These are phyloP conservation scores for Orbilia quercus DNA, from an alignment of 2,329 filamentous ascomycete genomes.

Conservation along the genomic window DNA sequence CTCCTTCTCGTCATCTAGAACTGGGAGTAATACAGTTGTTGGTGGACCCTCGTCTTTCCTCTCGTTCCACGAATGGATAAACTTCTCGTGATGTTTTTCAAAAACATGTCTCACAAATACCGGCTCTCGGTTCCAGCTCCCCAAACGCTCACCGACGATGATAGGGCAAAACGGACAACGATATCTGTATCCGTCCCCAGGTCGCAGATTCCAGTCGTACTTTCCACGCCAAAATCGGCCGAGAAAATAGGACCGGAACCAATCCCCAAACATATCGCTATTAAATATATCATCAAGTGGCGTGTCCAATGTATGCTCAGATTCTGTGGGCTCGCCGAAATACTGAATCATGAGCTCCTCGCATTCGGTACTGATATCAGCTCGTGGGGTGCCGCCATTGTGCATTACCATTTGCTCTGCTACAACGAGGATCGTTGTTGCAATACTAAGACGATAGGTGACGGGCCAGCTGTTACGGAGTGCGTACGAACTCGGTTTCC, in stretches of 20 bases:
- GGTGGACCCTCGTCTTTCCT: neutral
- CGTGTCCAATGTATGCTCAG: neutral
- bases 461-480: neutral
- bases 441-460: neutral
- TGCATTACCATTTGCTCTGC: neutral
- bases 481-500: neutral
- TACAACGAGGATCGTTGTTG: neutral
- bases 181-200: neutral
- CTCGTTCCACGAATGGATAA: conserved; percentile 7
- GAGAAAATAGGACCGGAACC: neutral
- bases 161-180: conserved; percentile 5
- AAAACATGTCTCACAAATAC: conserved; percentile 11
- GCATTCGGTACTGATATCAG: neutral
- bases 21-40: neutral
- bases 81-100: conserved; percentile 10
- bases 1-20: neutral
- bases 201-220: neutral
- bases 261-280: neutral
- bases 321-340: neutral
- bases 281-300: neutral
- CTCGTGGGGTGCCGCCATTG: neutral
- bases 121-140: neutral
- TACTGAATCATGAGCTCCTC: neutral
- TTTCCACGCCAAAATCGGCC: neutral
- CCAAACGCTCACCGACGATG: neutral